Evolutionary conservation across 371 early-diverging fungal genomes (phyloP), one percentile per base, ranked within the genome.

Genomic region (Mortierella sp.): DNA sequence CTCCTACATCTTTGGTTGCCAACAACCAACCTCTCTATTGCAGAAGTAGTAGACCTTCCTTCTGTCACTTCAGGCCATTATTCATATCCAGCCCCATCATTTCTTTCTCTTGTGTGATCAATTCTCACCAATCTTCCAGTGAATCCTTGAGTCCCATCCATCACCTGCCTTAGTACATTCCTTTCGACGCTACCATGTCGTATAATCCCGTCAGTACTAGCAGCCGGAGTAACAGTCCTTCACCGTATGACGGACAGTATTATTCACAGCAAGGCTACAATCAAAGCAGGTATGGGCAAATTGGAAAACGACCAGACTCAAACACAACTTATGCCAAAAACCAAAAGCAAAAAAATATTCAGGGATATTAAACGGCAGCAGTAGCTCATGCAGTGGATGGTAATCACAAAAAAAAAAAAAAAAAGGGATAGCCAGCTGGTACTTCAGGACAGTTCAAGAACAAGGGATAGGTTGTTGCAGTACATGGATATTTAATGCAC

Each of bases 161-260:
- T 40, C 22, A 59, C 24, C 11, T 59, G 41, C 40, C 36, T 19
- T 36, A 40, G 4, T 43, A 60, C 11, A 10, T 6, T 33, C 21
- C 40, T 62, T 11, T 41, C 19, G 36, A 47, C 16, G 33, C 28
- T 38, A 58, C 32, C 41, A 69, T 69, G 69, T 61, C 69, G 19
- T 53, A 69, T 21, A 52, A 22, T 28, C 48, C 55, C 16, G 62
- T 60, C n/a, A 62, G n/a, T 21, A 28, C 62, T 6, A 62, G 59
- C n/a, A 69, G 69, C 33, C 36, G 52, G 32, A 53, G 55, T 50
- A 62, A 60, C 40, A 62, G 69, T 62, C 43, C 69, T 45, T 47
- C n/a, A 24, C 45, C 45, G 1, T 43, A 24, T 45, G 24, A 24
- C 24, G 41, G 43, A 22, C 62, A 62, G 24, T 47, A 62, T 43